These are phyloP conservation scores for Warburgia ugandensis DNA, from an alignment of 164 flowering plant species.

Conservation along the genomic window DNA sequence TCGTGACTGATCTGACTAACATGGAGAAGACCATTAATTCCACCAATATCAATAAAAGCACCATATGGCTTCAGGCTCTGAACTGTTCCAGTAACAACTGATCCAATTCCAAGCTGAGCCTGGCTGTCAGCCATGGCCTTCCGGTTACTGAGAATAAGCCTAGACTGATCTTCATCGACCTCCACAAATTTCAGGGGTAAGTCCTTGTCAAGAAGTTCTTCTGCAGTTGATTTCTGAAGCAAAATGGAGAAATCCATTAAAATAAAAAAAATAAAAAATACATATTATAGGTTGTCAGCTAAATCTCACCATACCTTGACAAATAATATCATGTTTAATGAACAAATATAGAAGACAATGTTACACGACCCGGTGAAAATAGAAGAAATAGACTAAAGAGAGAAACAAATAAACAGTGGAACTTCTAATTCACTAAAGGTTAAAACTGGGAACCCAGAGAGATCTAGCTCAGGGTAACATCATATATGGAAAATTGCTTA, in stretches of 20 bases:
- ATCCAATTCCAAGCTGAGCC: conserved; percentile 93
- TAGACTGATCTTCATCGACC: conserved; percentile 83
- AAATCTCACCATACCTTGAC: too few species aligned
- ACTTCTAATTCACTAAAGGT: too few species aligned
- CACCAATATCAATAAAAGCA: conserved; percentile 96
- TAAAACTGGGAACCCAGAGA: too few species aligned
- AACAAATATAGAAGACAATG: too few species aligned
- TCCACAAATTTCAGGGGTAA: conserved; percentile 91
- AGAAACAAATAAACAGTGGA: too few species aligned
- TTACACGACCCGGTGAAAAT: too few species aligned
- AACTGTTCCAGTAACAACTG: conserved; percentile 86
- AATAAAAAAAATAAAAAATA: neutral
- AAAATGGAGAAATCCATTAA: neutral
- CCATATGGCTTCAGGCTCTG: conserved; percentile 96
- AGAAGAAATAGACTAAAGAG: too few species aligned
- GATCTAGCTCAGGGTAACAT: too few species aligned
- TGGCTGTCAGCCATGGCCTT: conserved; percentile 98
- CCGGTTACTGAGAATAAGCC: conserved; percentile 89
- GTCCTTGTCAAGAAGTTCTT: conserved; percentile 80
- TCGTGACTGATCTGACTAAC: conserved; percentile 99
- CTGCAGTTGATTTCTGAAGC: conserved; percentile 69
- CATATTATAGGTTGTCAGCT: too few species aligned
- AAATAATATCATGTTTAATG: too few species aligned
- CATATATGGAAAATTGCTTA: too few species aligned
- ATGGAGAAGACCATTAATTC: conserved; percentile 96